phyloP scores from a whole-genome alignment of 2,329 filamentous ascomycete species.

The Tolypocladium guangdongense region DNA sequence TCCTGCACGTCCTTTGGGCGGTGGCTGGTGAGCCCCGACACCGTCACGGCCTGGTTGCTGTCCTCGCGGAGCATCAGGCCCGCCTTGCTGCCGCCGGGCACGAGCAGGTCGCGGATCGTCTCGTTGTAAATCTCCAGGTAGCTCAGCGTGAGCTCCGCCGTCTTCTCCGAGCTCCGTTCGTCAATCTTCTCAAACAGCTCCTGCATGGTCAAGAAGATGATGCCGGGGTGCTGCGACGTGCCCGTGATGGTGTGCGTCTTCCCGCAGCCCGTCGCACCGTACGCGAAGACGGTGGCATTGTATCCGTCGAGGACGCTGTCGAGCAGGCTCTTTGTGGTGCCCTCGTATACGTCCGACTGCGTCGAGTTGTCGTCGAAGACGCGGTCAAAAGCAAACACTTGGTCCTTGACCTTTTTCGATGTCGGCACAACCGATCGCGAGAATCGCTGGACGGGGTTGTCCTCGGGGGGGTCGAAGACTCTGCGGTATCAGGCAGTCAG shows the following conservation, averaged over 20 bases:
- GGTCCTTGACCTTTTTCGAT: constrained; percentile 91
- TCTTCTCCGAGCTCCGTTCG: constrained; percentile 78
- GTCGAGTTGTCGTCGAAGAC: constrained; percentile 94
- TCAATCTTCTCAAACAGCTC: constrained; percentile 92
- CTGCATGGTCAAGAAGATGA: constrained; percentile 98
- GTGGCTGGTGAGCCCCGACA: constrained; percentile 83
- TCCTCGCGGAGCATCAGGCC: constrained; percentile 91
- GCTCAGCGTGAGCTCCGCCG: constrained; percentile 81
- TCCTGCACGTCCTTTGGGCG: constrained; percentile 84
- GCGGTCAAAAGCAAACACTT: constrained; percentile 92
- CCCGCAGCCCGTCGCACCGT: constrained; percentile 93
- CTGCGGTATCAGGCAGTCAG: constrained; percentile 35
- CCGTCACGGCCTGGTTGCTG: constrained; percentile 83
- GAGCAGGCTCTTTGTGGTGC: constrained; percentile 78
- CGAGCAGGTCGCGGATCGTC: constrained; percentile 87
- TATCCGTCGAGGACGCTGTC: constrained; percentile 95
- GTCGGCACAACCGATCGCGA: constrained; percentile 68
- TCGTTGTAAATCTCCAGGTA: constrained; percentile 99
- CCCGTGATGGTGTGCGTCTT: constrained; percentile 98
- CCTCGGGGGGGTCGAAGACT: constrained; percentile 94
- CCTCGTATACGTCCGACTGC: constrained; percentile 89
- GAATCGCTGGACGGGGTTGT: constrained; percentile 83
- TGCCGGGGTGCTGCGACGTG: constrained; percentile 83
- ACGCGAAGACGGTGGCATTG: constrained; percentile 97
- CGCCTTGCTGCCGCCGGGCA: constrained; percentile 72